Evolutionary conservation across 1,139 yeast species (phyloP), one percentile per base, ranked within the genome.

Genomic region (Sugiyamaella paludigena): DNA sequence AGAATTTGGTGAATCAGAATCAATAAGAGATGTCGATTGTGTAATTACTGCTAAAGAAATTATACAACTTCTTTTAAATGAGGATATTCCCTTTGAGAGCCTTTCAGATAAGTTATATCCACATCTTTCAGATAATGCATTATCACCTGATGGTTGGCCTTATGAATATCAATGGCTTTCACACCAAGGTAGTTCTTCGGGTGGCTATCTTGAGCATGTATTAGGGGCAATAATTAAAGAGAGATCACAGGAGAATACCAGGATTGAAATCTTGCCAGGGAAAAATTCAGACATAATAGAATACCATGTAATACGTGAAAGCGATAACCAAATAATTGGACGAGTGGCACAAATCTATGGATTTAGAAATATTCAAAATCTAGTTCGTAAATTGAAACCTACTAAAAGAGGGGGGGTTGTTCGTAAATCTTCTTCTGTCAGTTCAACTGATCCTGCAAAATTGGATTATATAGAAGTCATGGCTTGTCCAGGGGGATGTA

Each of bases 401-500:
- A 61, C 62, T 16, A 30, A 63, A 57, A 13, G 63, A 4, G 60
- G 67, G 8, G 49, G 51, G 31, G 49, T 45, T 10, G 56, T 50
- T 4, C 50, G 52, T 26, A 31, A 47, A 27, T 40, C 56, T 50
- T 43, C 48, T 2, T 39, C 47, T 9, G 46, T 53, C 4, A 43
- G 55, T 4, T 48, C 56, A 7, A 35, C 48, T 27, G 92, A 86
- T 56, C 84, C 92, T 0, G 68, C 79, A 15, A 75, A 73, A 40
- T 84, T 87, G 60, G 95, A 88, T 56, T 87, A 86, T 60, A 88
- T 92, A 4, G 98, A 92, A 61, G 86, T 92, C 33, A 91, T 89
- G 97, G 98, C 98, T 1, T 92, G 98, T 66, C 98, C 98, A 2
- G 88, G 87, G 34, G 99, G 98, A 1, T 92, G 98, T 63, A 86